Evolutionary conservation across 805 yeast species (phyloP), one percentile per base, ranked within the genome.

Genomic region (Candida ficus): DNA sequence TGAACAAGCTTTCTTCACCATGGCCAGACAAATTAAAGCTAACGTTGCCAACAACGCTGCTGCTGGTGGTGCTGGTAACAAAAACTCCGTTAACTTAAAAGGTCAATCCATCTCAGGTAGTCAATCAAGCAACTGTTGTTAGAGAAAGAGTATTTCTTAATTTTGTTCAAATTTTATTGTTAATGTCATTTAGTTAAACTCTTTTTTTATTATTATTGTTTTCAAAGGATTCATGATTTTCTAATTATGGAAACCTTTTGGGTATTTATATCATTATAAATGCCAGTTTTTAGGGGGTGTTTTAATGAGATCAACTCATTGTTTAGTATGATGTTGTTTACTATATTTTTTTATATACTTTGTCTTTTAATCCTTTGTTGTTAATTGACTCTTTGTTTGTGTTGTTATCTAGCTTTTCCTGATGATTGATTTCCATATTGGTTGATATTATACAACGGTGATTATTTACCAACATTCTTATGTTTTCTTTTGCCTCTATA

Each of bases 21-120:
- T 93, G 99, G 95, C 98, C 10, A 84, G 95, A 65, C 97, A 93
- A 65, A 93, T 93, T 62, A 93, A 93, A 73, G 93, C 95, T 50
- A 89, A 89, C 61, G 88, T 93, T 87, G 82, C 91, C 31, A 81
- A 71, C 50, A 63, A 59, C 37, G 67, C 75, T 58, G 64, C 53
- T 29, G 44, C 55, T 23, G 56, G 52, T 23, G 42, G 54, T 40
- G 52, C 60, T 35, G 61, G 60, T 25, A 75, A 71, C 49, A 82
- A 80, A 63, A 75, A 80, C 35, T 73, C 76, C 54, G 87, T 85
- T 47, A 83, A 83, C 63, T 70, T 84, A 61, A 74, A 78, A 57
- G 91, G 91, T 47, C 85, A 83, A 48, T 64, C 80, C 40, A 71
- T 76, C 48, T 64, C 67, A 13, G 60, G 62, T 43, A 47, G 61